These are phyloP conservation scores for Linnemannia elongata DNA, from an alignment of 192 early-diverging fungal species.

Conservation along the genomic window DNA sequence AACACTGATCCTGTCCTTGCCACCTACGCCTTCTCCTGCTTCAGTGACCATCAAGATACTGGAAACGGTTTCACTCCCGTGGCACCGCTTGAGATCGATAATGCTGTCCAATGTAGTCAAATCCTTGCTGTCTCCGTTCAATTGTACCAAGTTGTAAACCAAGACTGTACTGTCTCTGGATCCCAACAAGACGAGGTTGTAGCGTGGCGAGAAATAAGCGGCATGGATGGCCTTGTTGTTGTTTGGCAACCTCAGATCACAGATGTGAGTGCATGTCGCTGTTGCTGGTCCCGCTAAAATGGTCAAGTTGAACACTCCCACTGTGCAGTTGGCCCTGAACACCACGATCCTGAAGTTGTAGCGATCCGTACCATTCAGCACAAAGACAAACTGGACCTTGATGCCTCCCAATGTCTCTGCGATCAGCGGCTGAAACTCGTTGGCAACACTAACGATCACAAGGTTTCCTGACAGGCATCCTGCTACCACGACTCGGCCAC, in stretches of 20 bases:
- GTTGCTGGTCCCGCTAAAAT: neutral
- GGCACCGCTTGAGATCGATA: constrained; percentile 32
- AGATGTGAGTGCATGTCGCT: constrained; percentile 23
- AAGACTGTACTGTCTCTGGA: constrained; percentile 42
- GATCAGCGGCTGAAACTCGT: constrained; percentile 57
- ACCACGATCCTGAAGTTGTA: constrained; percentile 36
- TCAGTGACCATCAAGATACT: constrained; percentile 53
- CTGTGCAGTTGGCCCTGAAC: constrained; percentile 53
- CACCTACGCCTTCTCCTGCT: constrained; percentile 27
- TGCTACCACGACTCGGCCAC: constrained; percentile 65
- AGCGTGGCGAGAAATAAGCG: constrained; percentile 33
- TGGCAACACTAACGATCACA: constrained; percentile 59
- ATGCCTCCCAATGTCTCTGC: constrained; percentile 39
- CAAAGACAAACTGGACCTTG: constrained; percentile 55
- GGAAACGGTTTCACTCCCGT: constrained; percentile 47
- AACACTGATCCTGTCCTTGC: constrained; percentile 60
- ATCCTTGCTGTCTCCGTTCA: neutral
- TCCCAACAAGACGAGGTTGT: constrained; percentile 45
- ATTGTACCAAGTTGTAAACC: constrained; percentile 24
- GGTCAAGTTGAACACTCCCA: constrained; percentile 34
- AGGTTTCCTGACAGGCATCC: constrained; percentile 71
- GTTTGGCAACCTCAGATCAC: constrained; percentile 47
- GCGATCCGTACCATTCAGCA: neutral
- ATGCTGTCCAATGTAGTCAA: constrained; percentile 17
- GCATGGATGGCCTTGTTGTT: constrained; percentile 55